Evolutionary conservation across 2,329 filamentous ascomycete species (phyloP).

Genomic region (Periconia digitata): DNA sequence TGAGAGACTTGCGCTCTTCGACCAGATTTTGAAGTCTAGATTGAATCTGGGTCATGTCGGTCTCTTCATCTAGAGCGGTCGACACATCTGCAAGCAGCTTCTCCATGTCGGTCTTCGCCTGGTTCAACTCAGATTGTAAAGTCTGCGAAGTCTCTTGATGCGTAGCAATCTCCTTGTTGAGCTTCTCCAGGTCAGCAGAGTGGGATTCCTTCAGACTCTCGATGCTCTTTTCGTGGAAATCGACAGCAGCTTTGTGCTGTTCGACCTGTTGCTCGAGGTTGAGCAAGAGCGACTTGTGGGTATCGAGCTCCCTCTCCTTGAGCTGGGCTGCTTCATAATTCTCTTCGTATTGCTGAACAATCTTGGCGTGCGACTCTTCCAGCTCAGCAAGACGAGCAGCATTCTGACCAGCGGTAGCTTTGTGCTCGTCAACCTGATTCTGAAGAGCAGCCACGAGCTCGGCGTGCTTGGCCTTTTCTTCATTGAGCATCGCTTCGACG

Average conservation of each 20-base stretch:
- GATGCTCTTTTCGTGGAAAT: constrained; percentile 57
- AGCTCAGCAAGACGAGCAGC: constrained; percentile 70
- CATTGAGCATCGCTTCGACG: constrained; percentile 37
- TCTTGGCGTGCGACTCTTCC: constrained; percentile 69
- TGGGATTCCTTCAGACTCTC: constrained; percentile 58
- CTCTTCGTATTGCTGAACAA: constrained; percentile 69
- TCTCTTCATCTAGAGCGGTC: constrained; percentile 65
- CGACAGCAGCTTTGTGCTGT: constrained; percentile 57
- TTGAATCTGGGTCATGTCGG: constrained; percentile 44
- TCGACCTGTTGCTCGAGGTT: constrained; percentile 61
- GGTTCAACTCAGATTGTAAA: constrained; percentile 59
- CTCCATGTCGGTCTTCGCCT: constrained; percentile 60
- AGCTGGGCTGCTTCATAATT: constrained; percentile 62
- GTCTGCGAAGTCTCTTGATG: constrained; percentile 34
- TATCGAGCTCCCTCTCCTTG: constrained; percentile 54
- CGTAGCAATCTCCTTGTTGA: constrained; percentile 36
- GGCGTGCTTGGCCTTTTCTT: constrained; percentile 50
- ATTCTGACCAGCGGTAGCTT: constrained; percentile 69
- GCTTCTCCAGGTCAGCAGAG: constrained; percentile 55
- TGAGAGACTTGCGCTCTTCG: constrained; percentile 49
- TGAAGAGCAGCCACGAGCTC: constrained; percentile 62
- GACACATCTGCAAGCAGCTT: constrained; percentile 66
- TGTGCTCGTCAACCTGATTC: constrained; percentile 79
- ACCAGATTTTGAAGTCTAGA: constrained; percentile 48
- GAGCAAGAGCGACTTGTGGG: constrained; percentile 53